Percentiles rank a stretch among this genome's conserved stretches.
phyloP scores from a whole-genome alignment of 345 rosid species.

The Noccaea bulbosa region DNA sequence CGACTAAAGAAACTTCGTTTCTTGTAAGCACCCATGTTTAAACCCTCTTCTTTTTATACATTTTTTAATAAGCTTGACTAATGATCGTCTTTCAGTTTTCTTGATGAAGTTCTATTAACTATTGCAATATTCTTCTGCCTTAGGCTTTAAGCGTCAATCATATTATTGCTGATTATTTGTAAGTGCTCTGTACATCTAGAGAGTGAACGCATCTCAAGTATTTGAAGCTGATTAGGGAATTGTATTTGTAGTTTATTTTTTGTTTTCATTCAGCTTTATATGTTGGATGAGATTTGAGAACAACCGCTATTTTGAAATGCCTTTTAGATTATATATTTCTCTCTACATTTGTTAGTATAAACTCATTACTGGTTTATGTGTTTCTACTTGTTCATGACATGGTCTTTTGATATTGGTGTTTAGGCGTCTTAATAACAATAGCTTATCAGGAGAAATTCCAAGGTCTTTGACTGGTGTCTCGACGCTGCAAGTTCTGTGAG shows the following conservation, averaged over 20 bases:
- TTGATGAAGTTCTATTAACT: not conserved
- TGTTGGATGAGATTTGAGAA: constrained; percentile 20
- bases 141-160: not conserved
- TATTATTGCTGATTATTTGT: not conserved
- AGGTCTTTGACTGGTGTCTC: constrained; percentile 45
- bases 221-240: constrained; percentile 3
- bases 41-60: constrained; percentile 10
- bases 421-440: constrained; percentile 51
- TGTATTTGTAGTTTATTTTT: too few relatives aligned
- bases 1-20: constrained; percentile 67
- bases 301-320: not conserved
- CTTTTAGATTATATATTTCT: not conserved
- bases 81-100: constrained; percentile 10
- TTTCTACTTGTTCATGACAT: not conserved
- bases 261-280: not conserved
- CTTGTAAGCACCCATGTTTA: constrained; percentile 56
- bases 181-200: constrained; percentile 1
- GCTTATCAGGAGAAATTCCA: constrained; percentile 49
- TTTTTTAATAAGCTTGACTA: not conserved
- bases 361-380: constrained; percentile 9
- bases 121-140: constrained; percentile 3
- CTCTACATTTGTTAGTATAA: not conserved
- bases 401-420: constrained; percentile 33
- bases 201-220: constrained; percentile 12
- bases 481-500: constrained; percentile 49